Evolutionary conservation across 768 basidiomycete species (phyloP).

Genomic region (Tubosaeta brunneosetosa): DNA sequence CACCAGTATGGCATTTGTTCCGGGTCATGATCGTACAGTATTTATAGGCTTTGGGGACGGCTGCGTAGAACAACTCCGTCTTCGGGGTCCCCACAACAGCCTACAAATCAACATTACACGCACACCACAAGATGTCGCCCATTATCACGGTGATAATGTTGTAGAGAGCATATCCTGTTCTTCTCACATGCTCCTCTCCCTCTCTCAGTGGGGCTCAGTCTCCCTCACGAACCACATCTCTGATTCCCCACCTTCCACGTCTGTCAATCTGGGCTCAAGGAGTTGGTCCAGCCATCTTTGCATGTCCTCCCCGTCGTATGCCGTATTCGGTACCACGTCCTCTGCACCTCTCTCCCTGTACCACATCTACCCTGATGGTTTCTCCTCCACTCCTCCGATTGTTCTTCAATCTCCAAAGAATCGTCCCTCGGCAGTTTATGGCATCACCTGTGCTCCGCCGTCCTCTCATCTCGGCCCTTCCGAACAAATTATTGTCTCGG

Average conservation of each 20-base stretch:
- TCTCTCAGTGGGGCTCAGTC: constrained; percentile 54
- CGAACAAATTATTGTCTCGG: constrained; percentile 67
- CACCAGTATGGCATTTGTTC: constrained; percentile 48
- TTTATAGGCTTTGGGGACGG: constrained; percentile 59
- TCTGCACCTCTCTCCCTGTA: constrained; percentile 56
- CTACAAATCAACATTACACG: constrained; percentile 20
- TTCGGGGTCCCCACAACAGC: constrained; percentile 6
- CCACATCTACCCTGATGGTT: constrained; percentile 41
- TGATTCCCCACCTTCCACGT: constrained; percentile 16
- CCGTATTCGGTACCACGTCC: constrained; percentile 61
- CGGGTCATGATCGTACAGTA: constrained; percentile 44
- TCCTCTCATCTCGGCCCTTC: constrained; percentile 67
- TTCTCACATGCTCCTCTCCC: constrained; percentile 43
- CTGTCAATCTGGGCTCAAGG: constrained; percentile 45
- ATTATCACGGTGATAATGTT: constrained; percentile 41
- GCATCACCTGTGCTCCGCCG: constrained; percentile 55
- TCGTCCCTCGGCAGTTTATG: constrained; percentile 62
- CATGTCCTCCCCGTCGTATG: constrained; percentile 51
- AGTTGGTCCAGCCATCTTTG: constrained; percentile 65
- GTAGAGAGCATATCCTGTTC: constrained; percentile 55
- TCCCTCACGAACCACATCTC: constrained; percentile 32
- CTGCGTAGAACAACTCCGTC: constrained; percentile 45
- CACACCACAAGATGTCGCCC: constrained; percentile 20
- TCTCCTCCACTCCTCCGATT: constrained; percentile 47
- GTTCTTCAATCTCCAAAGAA: constrained; percentile 40